Evolutionary conservation across 176 grass and related monocot species (phyloP).

Genomic region (Aechmea fasciata): DNA sequence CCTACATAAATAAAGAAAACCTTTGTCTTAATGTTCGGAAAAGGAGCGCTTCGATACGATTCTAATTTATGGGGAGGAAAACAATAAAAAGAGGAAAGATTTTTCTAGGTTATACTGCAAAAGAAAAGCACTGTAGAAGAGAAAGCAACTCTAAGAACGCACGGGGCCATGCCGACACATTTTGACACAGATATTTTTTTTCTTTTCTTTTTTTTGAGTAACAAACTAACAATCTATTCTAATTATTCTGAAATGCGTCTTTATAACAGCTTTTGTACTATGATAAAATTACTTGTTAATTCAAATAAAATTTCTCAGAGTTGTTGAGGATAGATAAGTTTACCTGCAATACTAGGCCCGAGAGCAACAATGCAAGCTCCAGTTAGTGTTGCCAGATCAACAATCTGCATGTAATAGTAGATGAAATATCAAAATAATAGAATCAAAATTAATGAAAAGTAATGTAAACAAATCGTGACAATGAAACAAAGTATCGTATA

Average conservation of each 20-base stretch:
- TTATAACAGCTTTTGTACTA: background rate
- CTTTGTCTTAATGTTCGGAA: background rate
- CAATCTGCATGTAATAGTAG: constrained; percentile 39
- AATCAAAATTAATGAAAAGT: background rate
- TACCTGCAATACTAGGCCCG: constrained; percentile 83
- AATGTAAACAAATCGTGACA: background rate
- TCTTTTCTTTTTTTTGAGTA: too few species aligned
- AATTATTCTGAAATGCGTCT: too few species aligned
- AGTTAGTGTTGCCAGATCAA: constrained; percentile 94
- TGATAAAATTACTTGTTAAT: background rate
- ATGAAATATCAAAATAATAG: constrained; percentile 5
- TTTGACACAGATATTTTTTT: too few species aligned
- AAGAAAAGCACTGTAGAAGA: background rate
- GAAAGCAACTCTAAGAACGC: background rate
- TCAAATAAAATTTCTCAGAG: background rate
- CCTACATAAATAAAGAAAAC: constrained; percentile 28
- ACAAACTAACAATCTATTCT: too few species aligned
- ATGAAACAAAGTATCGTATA: background rate
- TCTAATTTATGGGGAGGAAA: too few species aligned
- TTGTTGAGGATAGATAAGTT: constrained; percentile 6
- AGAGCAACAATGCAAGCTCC: constrained; percentile 77
- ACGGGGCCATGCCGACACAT: too few species aligned
- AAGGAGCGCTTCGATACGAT: background rate
- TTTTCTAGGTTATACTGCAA: background rate
- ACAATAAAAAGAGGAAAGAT: background rate